These are phyloP conservation scores for Oryza meyeriana DNA, from an alignment of 176 grass and related monocot species.

Conservation along the genomic window DNA sequence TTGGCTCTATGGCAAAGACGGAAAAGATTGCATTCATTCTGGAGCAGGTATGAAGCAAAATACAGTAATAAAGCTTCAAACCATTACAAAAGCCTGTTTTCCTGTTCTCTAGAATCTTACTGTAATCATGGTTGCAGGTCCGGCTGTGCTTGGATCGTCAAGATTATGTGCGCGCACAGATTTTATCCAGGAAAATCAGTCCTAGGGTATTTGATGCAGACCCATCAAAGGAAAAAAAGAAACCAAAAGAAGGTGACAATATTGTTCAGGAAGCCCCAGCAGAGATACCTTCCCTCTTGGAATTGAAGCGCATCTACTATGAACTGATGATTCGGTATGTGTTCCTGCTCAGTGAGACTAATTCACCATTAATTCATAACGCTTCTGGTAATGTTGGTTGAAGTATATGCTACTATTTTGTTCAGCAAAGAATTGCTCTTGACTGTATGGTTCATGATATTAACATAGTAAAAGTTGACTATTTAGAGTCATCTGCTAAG, in stretches of 20 bases:
- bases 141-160: conserved; percentile 83
- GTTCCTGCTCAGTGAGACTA: conserved; percentile 4
- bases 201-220: conserved; percentile 79
- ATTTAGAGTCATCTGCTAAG: neutral
- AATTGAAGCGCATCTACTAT: conserved; percentile 93
- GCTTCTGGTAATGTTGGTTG: neutral
- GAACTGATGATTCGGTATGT: conserved; percentile 87
- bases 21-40: conserved; percentile 98
- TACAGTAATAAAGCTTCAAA: neutral
- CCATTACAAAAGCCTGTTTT: neutral
- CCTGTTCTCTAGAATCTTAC: neutral
- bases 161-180: conserved; percentile 87
- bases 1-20: conserved; percentile 96
- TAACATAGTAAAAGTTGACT: neutral
- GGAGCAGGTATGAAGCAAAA: conserved; percentile 59
- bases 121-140: conserved; percentile 50
- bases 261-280: conserved; percentile 87
- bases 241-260: conserved; percentile 82
- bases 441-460: neutral
- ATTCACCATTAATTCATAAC: neutral
- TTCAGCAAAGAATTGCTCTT: neutral
- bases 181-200: conserved; percentile 95
- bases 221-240: conserved; percentile 89
- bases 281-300: conserved; percentile 75
- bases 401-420: neutral